Base-by-base conservation (phyloP, 139 green algal genomes). In the Volvox reticuliferus region DNA sequence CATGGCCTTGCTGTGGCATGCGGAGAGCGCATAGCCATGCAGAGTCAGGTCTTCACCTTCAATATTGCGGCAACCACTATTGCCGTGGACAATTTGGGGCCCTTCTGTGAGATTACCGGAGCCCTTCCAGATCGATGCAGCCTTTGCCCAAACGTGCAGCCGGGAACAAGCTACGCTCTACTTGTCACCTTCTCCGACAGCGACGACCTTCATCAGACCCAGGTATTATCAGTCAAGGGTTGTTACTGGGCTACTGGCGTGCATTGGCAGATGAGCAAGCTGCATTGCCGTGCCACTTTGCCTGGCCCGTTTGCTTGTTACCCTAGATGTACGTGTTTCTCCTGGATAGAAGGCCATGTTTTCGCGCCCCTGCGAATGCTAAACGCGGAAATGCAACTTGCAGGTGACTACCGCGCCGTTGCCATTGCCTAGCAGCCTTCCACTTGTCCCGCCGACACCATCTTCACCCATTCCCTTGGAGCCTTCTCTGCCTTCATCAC, bases 71-170 rank as follows among this genome's bases (percentile, higher is more conserved):
- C 61, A 33, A 22, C 20, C 21, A 32, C 33, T 28, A 37, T 73
- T 14, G 63, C 24, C 16, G 82, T 21, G 20, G 82, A n/a, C 24
- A 5, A 73, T 16, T 5, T 12, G 16, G 30, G n/a, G 16, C 30
- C 44, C 19, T 19, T n/a, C 20, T 90, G 86, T 44, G 33, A n/a
- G 20, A 81, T 81, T 24, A 28, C 77, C 18, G 79, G 88, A 0
- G 79, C 69, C 32, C 61, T 78, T 33, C 68, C 30, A 9, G 76
- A 33, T 33, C 76, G 83, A n/a, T 94, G 91, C 69, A 65, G 37
- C 22, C 78, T 91, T 16, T 94, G 91, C 65, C 91, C 91, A 2
- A 12, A 77, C 22, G 77, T 94, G 69, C 44, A 75, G 32, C 84
- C 91, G 17, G 24, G 19, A 12, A 84, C 18, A 1, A 5, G 62